phyloP scores from a whole-genome alignment of 2,329 filamentous ascomycete species.

The Fusarium robinianum region DNA sequence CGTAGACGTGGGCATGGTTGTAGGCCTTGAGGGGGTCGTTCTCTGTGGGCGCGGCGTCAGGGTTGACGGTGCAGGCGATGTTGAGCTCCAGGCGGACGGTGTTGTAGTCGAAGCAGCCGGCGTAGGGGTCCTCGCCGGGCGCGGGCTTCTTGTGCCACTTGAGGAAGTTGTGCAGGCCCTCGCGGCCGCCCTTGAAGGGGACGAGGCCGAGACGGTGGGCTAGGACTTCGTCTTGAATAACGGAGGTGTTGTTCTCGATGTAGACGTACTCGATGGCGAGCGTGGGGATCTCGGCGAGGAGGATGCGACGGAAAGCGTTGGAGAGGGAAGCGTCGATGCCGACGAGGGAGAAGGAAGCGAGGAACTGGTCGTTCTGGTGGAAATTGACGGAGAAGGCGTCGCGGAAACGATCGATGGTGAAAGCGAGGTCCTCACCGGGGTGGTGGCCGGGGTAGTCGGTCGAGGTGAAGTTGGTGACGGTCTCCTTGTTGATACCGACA shows the following conservation, averaged over 20 bases:
- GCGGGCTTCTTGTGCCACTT: constrained; percentile 77
- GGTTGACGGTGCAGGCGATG: constrained; percentile 79
- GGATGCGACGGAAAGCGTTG: constrained; percentile 95
- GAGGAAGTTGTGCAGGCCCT: constrained; percentile 77
- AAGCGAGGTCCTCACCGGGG: constrained; percentile 83
- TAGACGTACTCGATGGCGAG: constrained; percentile 94
- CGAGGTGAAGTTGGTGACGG: constrained; percentile 83
- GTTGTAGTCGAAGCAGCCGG: constrained; percentile 76
- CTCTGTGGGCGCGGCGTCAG: constrained; percentile 70
- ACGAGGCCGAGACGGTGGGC: constrained; percentile 88
- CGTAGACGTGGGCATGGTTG: constrained; percentile 82
- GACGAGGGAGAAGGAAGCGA: constrained; percentile 87
- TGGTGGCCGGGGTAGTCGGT: constrained; percentile 93
- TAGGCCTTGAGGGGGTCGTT: constrained; percentile 84
- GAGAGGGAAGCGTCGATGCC: constrained; percentile 91
- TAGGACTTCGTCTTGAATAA: constrained; percentile 97
- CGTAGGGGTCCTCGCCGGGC: constrained; percentile 63
- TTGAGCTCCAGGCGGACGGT: constrained; percentile 80
- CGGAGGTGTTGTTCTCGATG: constrained; percentile 94
- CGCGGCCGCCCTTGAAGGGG: constrained; percentile 78
- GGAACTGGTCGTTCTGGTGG: constrained; percentile 77
- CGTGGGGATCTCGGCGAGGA: constrained; percentile 92
- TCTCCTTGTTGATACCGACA: constrained; percentile 86
- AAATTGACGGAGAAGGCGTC: constrained; percentile 75
- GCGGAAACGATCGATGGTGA: constrained; percentile 75